Conservation (phyloP, 257 asterid genomes). For the Plectranthus barbatus region DNA sequence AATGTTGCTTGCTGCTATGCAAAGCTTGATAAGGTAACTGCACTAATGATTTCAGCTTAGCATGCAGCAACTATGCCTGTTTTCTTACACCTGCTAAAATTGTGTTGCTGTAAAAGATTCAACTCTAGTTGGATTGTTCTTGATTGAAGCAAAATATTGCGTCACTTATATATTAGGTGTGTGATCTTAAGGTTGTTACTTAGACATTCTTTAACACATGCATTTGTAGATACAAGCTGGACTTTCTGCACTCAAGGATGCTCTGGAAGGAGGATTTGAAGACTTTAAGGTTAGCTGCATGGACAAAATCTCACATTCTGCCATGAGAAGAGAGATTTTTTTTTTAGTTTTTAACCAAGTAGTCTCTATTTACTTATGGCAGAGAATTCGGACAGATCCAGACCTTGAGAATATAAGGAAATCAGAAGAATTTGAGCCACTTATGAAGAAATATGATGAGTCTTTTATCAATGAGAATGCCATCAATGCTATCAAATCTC, state of each 20-base stretch:
- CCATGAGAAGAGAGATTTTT: constrained; percentile 9
- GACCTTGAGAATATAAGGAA: constrained; percentile 69
- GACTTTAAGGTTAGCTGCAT: constrained; percentile 49
- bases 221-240: constrained; percentile 72
- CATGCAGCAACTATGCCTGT: background rate
- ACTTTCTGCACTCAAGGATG: constrained; percentile 69
- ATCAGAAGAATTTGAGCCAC: constrained; percentile 56
- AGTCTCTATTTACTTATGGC: no score
- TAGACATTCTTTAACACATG: no score
- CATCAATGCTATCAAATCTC: constrained; percentile 77
- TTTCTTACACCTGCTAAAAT: background rate
- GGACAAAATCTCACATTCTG: background rate
- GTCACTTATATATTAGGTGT: no score
- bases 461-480: constrained; percentile 90
- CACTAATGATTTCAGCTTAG: background rate
- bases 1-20: constrained; percentile 95
- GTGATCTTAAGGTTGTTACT: no score
- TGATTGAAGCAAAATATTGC: no score
- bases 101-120: background rate
- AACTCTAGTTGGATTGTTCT: background rate
- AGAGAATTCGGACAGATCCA: constrained; percentile 86
- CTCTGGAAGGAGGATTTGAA: constrained; percentile 57
- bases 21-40: constrained; percentile 69
- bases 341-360: no score
- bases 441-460: constrained; percentile 74